Conservation (phyloP, 129 eudicot genomes). For the Dittrichia graveolens region DNA sequence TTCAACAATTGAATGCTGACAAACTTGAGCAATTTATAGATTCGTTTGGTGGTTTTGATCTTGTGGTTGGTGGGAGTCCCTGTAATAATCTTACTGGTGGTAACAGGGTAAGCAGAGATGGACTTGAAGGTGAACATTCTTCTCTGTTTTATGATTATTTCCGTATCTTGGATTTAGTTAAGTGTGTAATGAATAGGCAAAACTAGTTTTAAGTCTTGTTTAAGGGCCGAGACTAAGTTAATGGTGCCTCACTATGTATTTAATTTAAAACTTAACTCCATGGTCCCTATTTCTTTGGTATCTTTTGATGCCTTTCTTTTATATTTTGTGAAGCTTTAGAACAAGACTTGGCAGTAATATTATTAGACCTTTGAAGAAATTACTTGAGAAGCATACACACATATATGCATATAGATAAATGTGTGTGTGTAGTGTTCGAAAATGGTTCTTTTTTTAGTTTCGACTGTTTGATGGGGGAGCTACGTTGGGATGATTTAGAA, state of each 20-base stretch:
- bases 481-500: too few relatives aligned
- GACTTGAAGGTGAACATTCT: slow-evolving; percentile 83
- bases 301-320: not conserved
- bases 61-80: slow-evolving; percentile 82
- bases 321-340: slow-evolving; percentile 4
- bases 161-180: slow-evolving; percentile 63
- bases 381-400: slow-evolving; percentile 11
- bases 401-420: not conserved
- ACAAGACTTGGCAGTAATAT: slow-evolving; percentile 7
- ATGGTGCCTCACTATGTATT: not conserved
- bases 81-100: slow-evolving; percentile 89
- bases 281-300: not conserved
- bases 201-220: not conserved
- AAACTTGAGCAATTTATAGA: slow-evolving; percentile 40
- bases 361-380: not conserved
- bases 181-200: slow-evolving; percentile 39
- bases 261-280: not conserved
- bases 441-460: too few relatives aligned
- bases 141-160: slow-evolving; percentile 62
- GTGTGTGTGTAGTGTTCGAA: too few relatives aligned
- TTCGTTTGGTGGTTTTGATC: slow-evolving; percentile 63
- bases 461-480: too few relatives aligned
- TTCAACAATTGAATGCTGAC: slow-evolving; percentile 47
- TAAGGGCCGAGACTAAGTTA: not conserved
- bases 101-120: slow-evolving; percentile 84